Conservation (phyloP, 768 basidiomycete genomes). For the Lentinula sp. region DNA sequence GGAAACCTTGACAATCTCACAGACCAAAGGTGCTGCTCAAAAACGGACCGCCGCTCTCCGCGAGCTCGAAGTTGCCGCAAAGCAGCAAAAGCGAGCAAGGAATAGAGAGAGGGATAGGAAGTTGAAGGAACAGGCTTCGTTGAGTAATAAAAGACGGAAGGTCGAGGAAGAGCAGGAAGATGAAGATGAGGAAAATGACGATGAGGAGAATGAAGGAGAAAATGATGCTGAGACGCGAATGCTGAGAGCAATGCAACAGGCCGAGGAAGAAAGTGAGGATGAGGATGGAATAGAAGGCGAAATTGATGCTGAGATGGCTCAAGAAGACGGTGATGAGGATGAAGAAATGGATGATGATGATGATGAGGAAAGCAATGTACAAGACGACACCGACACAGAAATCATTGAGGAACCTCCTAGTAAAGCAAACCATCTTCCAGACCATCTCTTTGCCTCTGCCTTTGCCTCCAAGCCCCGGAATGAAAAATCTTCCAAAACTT, state of each 20-base stretch:
- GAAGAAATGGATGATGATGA: not conserved
- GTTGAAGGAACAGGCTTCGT: not conserved
- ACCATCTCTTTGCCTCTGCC: conserved; percentile 1
- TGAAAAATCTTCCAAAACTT: not conserved
- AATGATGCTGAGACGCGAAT: not conserved
- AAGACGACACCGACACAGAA: not conserved
- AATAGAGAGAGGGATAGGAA: not conserved
- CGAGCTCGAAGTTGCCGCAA: not conserved
- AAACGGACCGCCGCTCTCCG: not conserved
- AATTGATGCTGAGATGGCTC: not conserved
- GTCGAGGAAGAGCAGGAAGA: not conserved
- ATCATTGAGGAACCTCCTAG: not conserved
- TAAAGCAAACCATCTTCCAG: not conserved
- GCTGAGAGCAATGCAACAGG: not conserved
- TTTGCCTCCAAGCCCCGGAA: not conserved
- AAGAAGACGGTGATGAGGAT: not conserved
- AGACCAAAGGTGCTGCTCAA: not conserved
- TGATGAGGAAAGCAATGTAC: not conserved
- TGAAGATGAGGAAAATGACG: not conserved
- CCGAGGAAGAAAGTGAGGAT: not conserved
- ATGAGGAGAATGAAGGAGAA: not conserved
- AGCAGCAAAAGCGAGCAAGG: not conserved
- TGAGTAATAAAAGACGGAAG: not conserved
- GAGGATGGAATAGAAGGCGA: not conserved
- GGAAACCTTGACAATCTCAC: not conserved